Evolutionary conservation across 2,329 filamentous ascomycete species (phyloP).

Genomic region (Mycosphaerella sp.): DNA sequence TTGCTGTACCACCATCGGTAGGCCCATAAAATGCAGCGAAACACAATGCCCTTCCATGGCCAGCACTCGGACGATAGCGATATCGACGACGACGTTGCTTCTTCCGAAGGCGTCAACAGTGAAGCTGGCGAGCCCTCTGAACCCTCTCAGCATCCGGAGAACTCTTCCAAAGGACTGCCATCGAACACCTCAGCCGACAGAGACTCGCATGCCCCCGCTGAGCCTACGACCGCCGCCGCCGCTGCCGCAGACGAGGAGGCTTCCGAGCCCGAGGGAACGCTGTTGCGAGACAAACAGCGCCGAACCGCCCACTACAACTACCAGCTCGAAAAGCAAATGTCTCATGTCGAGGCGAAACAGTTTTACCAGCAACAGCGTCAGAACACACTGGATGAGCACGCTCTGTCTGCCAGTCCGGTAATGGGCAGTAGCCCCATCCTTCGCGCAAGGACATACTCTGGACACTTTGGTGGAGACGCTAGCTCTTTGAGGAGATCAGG

Average conservation of each 20-base stretch:
- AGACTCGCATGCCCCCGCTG: background rate
- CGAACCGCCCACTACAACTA: constrained; percentile 90
- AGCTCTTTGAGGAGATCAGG: constrained; percentile 36
- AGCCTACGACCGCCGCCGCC: constrained; percentile 14
- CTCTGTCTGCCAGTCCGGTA: constrained; percentile 30
- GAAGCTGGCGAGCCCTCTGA: constrained; percentile 11
- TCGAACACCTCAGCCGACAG: background rate
- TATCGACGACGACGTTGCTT: constrained; percentile 17
- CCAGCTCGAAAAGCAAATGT: constrained; percentile 88
- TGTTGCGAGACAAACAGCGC: constrained; percentile 48
- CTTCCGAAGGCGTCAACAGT: constrained; percentile 18
- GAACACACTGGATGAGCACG: constrained; percentile 44
- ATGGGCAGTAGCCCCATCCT: constrained; percentile 33
- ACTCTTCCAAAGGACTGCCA: constrained; percentile 4
- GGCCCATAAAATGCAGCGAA: constrained; percentile 26
- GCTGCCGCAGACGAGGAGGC: constrained; percentile 10
- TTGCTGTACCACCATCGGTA: background rate
- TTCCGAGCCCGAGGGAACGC: constrained; percentile 31
- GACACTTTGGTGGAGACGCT: constrained; percentile 35
- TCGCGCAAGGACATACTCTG: constrained; percentile 41
- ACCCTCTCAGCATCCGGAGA: background rate
- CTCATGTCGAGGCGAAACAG: constrained; percentile 86
- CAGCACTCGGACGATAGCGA: constrained; percentile 25
- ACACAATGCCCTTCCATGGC: constrained; percentile 24
- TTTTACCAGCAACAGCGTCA: constrained; percentile 88